Percentiles rank a stretch among this genome's conserved stretches.
Conservation (phyloP, 345 rosid genomes). For the Camelina neglecta region DNA sequence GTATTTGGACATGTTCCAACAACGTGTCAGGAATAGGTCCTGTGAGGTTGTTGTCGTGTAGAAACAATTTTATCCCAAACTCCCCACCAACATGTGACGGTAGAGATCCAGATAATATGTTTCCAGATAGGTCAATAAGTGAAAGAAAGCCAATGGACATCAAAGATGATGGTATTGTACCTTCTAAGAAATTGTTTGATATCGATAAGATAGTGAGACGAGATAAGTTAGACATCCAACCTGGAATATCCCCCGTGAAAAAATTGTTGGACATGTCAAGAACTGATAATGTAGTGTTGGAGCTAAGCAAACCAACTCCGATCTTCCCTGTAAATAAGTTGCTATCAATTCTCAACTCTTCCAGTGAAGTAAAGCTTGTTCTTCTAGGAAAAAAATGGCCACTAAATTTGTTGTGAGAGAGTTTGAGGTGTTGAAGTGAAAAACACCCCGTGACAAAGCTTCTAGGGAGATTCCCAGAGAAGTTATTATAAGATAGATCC, state of each 20-base stretch:
- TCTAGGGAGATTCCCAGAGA: conserved; percentile 21
- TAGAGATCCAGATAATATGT: conserved; percentile 1
- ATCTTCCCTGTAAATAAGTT: conserved; percentile 17
- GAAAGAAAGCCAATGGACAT: neutral
- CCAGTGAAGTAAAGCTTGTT: neutral
- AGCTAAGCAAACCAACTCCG: conserved; percentile 13
- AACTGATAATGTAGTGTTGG: neutral
- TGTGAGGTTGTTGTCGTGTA: neutral
- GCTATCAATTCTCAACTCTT: neutral
- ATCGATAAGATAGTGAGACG: neutral
- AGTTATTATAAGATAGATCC: conserved; percentile 28
- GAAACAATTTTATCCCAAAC: neutral
- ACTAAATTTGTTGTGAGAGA: conserved; percentile 23
- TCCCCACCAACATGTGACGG: neutral
- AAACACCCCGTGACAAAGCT: neutral
- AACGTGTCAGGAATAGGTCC: neutral
- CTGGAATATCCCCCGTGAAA: conserved; percentile 19
- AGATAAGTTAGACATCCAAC: conserved; percentile 3
- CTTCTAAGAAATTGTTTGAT: conserved; percentile 14
- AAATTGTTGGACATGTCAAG: conserved; percentile 11
- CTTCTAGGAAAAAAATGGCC: neutral
- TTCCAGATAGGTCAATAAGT: neutral
- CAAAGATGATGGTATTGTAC: neutral
- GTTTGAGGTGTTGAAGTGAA: neutral
- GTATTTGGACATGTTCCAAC: neutral